These are phyloP conservation scores for Fragaria vesca DNA, from an alignment of 306 rosid genomes.

Conservation along the genomic window DNA sequence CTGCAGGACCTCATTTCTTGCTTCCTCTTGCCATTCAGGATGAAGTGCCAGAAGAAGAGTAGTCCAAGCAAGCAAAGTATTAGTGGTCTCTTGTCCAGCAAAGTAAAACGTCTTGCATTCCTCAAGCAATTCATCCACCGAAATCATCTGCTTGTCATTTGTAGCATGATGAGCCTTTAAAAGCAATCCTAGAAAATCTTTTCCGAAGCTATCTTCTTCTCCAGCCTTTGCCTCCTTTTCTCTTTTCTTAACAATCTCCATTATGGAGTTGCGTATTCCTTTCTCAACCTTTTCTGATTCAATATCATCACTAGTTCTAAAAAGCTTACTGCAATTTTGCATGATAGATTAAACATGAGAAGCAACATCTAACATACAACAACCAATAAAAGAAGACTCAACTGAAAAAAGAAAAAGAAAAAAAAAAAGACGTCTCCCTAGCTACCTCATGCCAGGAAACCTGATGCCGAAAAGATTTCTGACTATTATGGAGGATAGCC, in stretches of 20 bases:
- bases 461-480: background rate
- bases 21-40: conserved; percentile 22
- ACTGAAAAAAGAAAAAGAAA: no score
- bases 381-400: no score
- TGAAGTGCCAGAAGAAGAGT: conserved; percentile 10
- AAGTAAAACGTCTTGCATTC: conserved; percentile 26
- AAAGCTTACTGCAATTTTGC: background rate
- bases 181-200: conserved; percentile 18
- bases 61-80: conserved; percentile 18
- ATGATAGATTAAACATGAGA: background rate
- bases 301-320: conserved; percentile 13
- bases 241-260: conserved; percentile 11
- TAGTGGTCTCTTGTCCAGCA: conserved; percentile 25
- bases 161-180: conserved; percentile 18
- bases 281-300: conserved; percentile 18
- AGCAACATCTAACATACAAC: no score
- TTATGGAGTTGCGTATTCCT: background rate
- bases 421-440: background rate
- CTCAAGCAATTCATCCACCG: conserved; percentile 11
- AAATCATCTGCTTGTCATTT: background rate
- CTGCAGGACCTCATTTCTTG: conserved; percentile 25
- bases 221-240: conserved; percentile 1
- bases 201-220: conserved; percentile 13
- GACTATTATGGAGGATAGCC: background rate
- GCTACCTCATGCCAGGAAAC: conserved; percentile 16